Percentiles rank a stretch among this genome's conserved stretches.
Evolutionary conservation across 1,284 basidiomycete genomes (phyloP).

Genomic region (Ceratobasidium sp.): DNA sequence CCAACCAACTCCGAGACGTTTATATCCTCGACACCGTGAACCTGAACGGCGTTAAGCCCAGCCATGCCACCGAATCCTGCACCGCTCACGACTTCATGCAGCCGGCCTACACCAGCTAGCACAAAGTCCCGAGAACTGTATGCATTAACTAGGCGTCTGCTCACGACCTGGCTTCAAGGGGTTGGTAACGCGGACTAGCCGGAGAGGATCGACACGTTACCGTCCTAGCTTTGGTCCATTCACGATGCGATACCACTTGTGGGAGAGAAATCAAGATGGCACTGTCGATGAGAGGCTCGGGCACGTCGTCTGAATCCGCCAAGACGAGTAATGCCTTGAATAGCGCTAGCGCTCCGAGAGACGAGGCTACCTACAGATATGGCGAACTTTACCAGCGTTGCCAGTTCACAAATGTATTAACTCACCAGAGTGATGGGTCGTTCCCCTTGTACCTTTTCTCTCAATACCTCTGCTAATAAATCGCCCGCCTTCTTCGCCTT

Average conservation of each 20-base stretch:
- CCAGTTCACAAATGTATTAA: background rate
- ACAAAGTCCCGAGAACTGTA: slow-evolving; percentile 64
- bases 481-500: slow-evolving; percentile 64
- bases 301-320: slow-evolving; percentile 51
- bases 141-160: slow-evolving; percentile 63
- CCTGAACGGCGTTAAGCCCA: slow-evolving; percentile 54
- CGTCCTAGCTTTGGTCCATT: slow-evolving; percentile 60
- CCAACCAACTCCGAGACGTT: slow-evolving; percentile 58
- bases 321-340: slow-evolving; percentile 65
- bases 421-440: slow-evolving; percentile 63
- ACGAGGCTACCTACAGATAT: slow-evolving; percentile 62
- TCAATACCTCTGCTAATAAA: slow-evolving; percentile 66
- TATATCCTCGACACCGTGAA: slow-evolving; percentile 61
- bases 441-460: slow-evolving; percentile 66
- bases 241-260: slow-evolving; percentile 58
- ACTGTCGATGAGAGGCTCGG: slow-evolving; percentile 63
- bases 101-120: slow-evolving; percentile 63
- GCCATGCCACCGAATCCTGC: slow-evolving; percentile 55
- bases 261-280: slow-evolving; percentile 65
- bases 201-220: background rate
- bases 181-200: background rate
- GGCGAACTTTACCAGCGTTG: background rate
- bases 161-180: slow-evolving; percentile 54
- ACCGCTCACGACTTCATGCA: slow-evolving; percentile 63
- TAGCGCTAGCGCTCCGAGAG: slow-evolving; percentile 65